phyloP scores from a whole-genome alignment of 2,329 filamentous ascomycete species.

The Amesomyces nigricolor region DNA sequence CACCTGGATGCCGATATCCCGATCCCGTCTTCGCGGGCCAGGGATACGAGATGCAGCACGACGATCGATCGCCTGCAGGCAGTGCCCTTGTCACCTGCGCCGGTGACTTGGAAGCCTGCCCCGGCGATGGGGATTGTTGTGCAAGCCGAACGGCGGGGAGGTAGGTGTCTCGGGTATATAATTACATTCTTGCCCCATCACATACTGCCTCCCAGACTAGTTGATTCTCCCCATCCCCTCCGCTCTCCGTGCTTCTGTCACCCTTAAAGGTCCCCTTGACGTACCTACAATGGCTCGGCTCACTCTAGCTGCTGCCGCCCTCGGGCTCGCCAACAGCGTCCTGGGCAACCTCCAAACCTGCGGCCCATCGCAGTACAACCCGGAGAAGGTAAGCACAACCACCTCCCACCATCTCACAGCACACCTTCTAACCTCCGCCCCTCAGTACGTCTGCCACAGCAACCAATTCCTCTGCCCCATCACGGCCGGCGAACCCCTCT shows the following conservation, averaged over 20 bases:
- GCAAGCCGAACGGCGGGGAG: background rate
- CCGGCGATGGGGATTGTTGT: background rate
- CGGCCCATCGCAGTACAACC: constrained; percentile 25
- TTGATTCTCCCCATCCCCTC: background rate
- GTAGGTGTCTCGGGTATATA: background rate
- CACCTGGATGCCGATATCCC: background rate
- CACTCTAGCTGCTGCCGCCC: constrained; percentile 12
- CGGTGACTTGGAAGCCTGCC: background rate
- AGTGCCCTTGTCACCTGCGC: background rate
- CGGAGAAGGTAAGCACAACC: constrained; percentile 20
- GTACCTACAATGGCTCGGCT: constrained; percentile 18
- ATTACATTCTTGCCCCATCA: background rate
- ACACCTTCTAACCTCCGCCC: constrained; percentile 1
- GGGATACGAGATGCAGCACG: constrained; percentile 11
- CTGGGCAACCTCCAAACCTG: constrained; percentile 21
- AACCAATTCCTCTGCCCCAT: constrained; percentile 32
- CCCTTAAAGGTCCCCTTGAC: background rate
- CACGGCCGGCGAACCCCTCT: constrained; percentile 31
- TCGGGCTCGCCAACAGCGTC: constrained; percentile 15
- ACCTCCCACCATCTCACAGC: background rate
- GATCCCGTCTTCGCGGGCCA: background rate
- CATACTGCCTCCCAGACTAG: background rate
- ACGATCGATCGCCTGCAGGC: background rate
- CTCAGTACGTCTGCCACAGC: constrained; percentile 31
- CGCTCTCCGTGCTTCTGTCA: background rate